Percentiles rank a stretch among this genome's conserved stretches.
These are phyloP conservation scores for Stemphylium lycopersici DNA, from an alignment of 2,329 filamentous ascomycete genomes.

Conservation along the genomic window DNA sequence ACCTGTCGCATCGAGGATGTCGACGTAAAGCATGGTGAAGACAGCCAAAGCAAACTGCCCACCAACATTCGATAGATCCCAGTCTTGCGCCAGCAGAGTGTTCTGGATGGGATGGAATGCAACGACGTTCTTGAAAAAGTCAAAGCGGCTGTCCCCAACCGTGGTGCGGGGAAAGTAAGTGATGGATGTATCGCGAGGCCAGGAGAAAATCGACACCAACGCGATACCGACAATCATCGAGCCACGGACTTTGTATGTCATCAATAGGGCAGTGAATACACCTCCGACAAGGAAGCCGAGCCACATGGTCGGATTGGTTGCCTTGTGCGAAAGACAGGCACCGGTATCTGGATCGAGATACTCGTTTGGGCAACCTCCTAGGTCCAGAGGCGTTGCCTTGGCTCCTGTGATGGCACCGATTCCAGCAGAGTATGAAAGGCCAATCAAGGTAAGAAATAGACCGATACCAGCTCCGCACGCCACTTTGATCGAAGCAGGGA, in stretches of 20 bases:
- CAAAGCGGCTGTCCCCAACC: constrained; percentile 72
- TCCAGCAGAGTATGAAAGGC: constrained; percentile 81
- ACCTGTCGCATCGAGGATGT: constrained; percentile 81
- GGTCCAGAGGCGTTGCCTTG: constrained; percentile 69
- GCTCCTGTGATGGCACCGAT: constrained; percentile 78
- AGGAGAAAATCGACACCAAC: constrained; percentile 84
- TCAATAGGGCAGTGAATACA: constrained; percentile 76
- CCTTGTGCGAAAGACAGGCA: constrained; percentile 71
- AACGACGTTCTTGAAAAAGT: constrained; percentile 88
- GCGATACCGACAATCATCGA: constrained; percentile 83
- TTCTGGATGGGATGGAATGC: constrained; percentile 78
- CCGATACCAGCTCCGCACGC: constrained; percentile 91
- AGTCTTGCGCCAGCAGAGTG: constrained; percentile 74
- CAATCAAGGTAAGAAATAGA: constrained; percentile 79
- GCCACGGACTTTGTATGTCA: constrained; percentile 86
- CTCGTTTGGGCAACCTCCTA: constrained; percentile 73
- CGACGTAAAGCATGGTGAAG: constrained; percentile 88
- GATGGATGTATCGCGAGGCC: constrained; percentile 76
- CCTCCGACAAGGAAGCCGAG: constrained; percentile 86
- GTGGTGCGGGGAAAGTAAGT: constrained; percentile 80
- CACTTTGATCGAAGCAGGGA: constrained; percentile 84
- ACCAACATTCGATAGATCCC: constrained; percentile 71
- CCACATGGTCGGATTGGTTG: constrained; percentile 85
- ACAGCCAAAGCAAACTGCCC: constrained; percentile 81
- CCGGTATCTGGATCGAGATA: constrained; percentile 50